Conservation (phyloP, 1,284 basidiomycete species). For the Cerrena zonata region DNA sequence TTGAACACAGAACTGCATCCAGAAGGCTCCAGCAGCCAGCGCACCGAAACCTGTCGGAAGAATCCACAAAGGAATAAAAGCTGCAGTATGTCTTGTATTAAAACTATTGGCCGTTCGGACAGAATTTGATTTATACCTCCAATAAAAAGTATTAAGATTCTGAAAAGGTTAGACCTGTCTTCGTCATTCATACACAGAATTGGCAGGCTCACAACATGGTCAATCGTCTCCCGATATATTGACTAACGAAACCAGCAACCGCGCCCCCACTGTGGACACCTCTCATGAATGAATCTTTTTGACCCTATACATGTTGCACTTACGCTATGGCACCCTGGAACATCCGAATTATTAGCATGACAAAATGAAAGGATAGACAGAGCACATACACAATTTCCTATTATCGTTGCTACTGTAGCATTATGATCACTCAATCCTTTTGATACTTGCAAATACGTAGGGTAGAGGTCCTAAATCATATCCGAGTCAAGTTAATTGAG, state of each 20-base stretch:
- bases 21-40: slow-evolving; percentile 80
- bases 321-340: slow-evolving; percentile 68
- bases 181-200: slow-evolving; percentile 2
- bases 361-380: slow-evolving; percentile 24
- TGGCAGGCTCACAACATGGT: slow-evolving; percentile 62
- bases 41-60: slow-evolving; percentile 61
- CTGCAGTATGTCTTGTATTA: too few relatives aligned
- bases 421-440: slow-evolving; percentile 55
- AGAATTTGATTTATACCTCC: slow-evolving; percentile 31
- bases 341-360: slow-evolving; percentile 4
- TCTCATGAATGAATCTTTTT: too few relatives aligned
- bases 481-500: not conserved
- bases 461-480: slow-evolving; percentile 66
- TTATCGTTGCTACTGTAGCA: slow-evolving; percentile 84
- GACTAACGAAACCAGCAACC: slow-evolving; percentile 73
- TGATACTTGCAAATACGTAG: slow-evolving; percentile 66
- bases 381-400: slow-evolving; percentile 71
- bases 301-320: too few relatives aligned
- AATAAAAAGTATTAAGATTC: slow-evolving; percentile 51
- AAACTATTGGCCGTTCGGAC: slow-evolving; percentile 30
- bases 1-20: slow-evolving; percentile 80
- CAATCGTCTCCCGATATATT: slow-evolving; percentile 83
- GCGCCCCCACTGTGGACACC: slow-evolving; percentile 59
- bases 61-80: slow-evolving; percentile 83
- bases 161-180: slow-evolving; percentile 25